Percentiles rank a stretch among this genome's conserved stretches.
These are phyloP conservation scores for Grigorovia humatica DNA, from an alignment of 805 yeast genomes.

Conservation along the genomic window DNA sequence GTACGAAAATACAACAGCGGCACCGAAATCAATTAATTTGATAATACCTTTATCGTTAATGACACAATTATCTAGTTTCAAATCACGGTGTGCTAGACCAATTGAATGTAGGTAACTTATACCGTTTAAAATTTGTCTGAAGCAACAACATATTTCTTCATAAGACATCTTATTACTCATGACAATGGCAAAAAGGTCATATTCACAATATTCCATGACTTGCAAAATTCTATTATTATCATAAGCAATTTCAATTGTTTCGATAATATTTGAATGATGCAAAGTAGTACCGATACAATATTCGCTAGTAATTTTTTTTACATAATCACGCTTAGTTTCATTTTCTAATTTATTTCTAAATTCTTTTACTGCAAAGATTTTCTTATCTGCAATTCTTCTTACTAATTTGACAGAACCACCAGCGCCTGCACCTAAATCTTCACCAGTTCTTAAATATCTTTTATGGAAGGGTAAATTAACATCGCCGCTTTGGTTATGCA, in stretches of 20 bases:
- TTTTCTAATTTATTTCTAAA: conserved; percentile 65
- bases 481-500: conserved; percentile 32
- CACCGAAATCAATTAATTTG: conserved; percentile 85
- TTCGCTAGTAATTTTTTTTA: conserved; percentile 87
- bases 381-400: conserved; percentile 51
- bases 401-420: conserved; percentile 83
- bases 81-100: conserved; percentile 86
- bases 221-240: conserved; percentile 81
- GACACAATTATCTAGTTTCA: conserved; percentile 88
- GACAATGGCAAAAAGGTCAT: conserved; percentile 85
- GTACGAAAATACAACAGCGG: conserved; percentile 83
- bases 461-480: conserved; percentile 49
- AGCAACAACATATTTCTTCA: conserved; percentile 78
- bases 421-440: conserved; percentile 87
- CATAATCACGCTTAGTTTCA: conserved; percentile 76
- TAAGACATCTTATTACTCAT: conserved; percentile 83
- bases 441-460: conserved; percentile 72
- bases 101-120: conserved; percentile 69
- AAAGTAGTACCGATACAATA: conserved; percentile 88
- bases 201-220: conserved; percentile 92
- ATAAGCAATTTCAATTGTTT: conserved; percentile 83
- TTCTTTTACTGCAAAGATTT: conserved; percentile 86
- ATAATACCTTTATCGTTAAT: conserved; percentile 74
- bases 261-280: conserved; percentile 82
- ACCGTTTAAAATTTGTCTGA: conserved; percentile 76